Base-by-base conservation (phyloP, 257 asterid genomes). In the Coffea canephora region DNA sequence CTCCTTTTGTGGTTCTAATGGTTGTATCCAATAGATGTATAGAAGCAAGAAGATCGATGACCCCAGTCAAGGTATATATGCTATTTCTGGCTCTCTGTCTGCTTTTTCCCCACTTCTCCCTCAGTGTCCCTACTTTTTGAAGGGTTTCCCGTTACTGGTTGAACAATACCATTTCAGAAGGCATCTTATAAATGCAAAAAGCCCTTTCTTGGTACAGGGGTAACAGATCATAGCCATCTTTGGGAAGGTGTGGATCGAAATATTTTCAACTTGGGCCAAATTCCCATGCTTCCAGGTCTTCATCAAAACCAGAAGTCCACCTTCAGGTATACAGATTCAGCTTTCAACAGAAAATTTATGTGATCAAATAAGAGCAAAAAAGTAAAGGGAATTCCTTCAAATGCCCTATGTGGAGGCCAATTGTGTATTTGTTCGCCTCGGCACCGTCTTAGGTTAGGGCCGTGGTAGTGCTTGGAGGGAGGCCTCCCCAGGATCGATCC, bases 1-100 rank as follows among this genome's bases (percentile, higher is more conserved):
- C 5, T 2, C 43, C 2, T 4, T 3, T 25, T 49, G 23, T 21
- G 19, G 36, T 71, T 80, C 36, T 69, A 19, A 39, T 83, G 71
- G 36, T 81, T 83, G 64, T 73, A 52, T 59, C 84, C 73, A 25
- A 16, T 89, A 93, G 98, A 94, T 94, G 98, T 86, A 81, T 80
- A 92, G 97, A 80, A 91, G 95, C 91, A 92, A 92, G 89, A 92
- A 87, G 81, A 83, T 85, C 41, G 95, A 91, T 78, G 95, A 86
- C 76, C 88, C 91, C 31, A 81, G 84, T 76, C 90, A 89, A 83
- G 97, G 97, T 93, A 83, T 3, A 39, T 39, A 3, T 39, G 59
- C 3, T 18, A 12, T 18, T 67, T 77, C 9, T 69, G 21, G 50
- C 34, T 78, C 46, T 23, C 46, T 45, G 2, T 66, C 3, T 52